These are phyloP conservation scores for Ashbya aceris DNA, from an alignment of 1,139 yeast species.

Conservation along the genomic window DNA sequence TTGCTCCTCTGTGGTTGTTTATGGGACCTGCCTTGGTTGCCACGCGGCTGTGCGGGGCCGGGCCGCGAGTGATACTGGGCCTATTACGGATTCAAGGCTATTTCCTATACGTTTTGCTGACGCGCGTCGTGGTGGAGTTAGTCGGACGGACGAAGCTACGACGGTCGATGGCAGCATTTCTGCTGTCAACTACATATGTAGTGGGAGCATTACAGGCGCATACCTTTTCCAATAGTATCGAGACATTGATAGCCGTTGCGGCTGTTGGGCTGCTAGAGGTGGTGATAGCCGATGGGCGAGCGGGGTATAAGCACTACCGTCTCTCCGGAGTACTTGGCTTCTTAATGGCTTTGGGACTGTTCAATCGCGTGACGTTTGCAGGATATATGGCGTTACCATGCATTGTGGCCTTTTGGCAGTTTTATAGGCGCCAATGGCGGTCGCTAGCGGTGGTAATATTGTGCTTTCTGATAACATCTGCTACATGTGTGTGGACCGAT, in stretches of 20 bases:
- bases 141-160: conserved; percentile 53
- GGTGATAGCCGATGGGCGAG: conserved; percentile 6
- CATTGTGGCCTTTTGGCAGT: conserved; percentile 32
- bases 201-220: conserved; percentile 78
- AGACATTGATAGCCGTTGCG: conserved; percentile 57
- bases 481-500: conserved; percentile 44
- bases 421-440: conserved; percentile 19
- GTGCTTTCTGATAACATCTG: conserved; percentile 33
- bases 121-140: conserved; percentile 30
- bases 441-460: conserved; percentile 25
- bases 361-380: conserved; percentile 78
- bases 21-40: conserved; percentile 54
- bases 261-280: conserved; percentile 36
- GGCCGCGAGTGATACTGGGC: conserved; percentile 45
- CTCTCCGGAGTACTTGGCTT: conserved; percentile 41
- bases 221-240: conserved; percentile 80
- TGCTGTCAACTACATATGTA: conserved; percentile 68
- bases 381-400: conserved; percentile 65
- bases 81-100: conserved; percentile 50
- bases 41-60: conserved; percentile 13
- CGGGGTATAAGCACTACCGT: conserved; percentile 5
- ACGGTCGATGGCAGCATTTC: conserved; percentile 52
- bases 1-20: conserved; percentile 54
- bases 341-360: conserved; percentile 55
- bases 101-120: conserved; percentile 32